Evolutionary conservation across 1,284 basidiomycete genomes (phyloP).

Genomic region (Apiotrichum sp.): DNA sequence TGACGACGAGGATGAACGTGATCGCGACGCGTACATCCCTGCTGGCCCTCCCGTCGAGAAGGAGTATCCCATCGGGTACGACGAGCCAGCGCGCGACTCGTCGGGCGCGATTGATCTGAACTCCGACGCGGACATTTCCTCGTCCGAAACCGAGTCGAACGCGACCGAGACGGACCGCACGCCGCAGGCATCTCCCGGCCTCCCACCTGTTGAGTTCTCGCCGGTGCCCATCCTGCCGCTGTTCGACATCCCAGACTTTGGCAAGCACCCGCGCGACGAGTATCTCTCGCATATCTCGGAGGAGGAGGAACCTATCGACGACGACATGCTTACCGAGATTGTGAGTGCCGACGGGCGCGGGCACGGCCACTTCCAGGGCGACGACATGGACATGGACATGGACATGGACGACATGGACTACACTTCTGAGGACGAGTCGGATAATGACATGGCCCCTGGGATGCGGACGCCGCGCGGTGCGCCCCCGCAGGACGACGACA

Average conservation of each 20-base stretch:
- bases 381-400: slow-evolving; percentile 1
- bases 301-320: slow-evolving; percentile 18
- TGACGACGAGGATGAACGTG: slow-evolving; percentile 10
- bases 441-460: slow-evolving; percentile 2
- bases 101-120: too few species aligned
- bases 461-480: neutral
- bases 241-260: neutral
- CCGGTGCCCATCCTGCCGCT: neutral
- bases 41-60: neutral
- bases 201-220: neutral
- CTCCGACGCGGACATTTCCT: neutral
- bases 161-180: slow-evolving; percentile 1
- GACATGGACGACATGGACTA: too few species aligned
- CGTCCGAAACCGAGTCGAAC: neutral
- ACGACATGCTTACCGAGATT: slow-evolving; percentile 18
- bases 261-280: slow-evolving; percentile 4
- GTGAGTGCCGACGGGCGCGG: slow-evolving; percentile 6
- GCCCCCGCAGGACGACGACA: neutral
- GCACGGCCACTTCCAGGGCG: slow-evolving; percentile 4
- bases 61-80: neutral
- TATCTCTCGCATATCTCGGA: slow-evolving; percentile 17
- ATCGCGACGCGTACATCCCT: neutral
- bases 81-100: neutral
- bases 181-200: slow-evolving; percentile 1
- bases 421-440: slow-evolving; percentile 3